Evolutionary conservation across 768 basidiomycete genomes (phyloP), one percentile per base, ranked within the genome.

Genomic region (Kwoniella dendrophila): DNA sequence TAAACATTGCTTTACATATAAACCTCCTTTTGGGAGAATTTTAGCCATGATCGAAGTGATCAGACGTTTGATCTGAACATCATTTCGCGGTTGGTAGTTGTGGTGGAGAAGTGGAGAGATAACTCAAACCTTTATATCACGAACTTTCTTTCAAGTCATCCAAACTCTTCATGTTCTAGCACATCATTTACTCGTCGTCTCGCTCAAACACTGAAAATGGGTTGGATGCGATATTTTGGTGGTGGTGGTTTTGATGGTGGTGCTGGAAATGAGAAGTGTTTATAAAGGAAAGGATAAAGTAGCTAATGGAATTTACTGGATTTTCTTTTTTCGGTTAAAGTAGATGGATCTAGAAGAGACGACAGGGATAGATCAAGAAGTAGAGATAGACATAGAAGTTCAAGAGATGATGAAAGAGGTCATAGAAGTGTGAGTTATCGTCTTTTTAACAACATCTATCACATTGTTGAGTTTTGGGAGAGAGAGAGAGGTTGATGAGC

Each of bases 341-440:
- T 58, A 60, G 59, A 60, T 49, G 49, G 49, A 38, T 57, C 64
- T 51, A 54, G 63, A 44, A 68, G 66, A 52, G 63, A 68, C 32
- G 57, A 68, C 26, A 56, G 69, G 49, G 71, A 73, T 41, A 64
- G 72, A 40, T 69, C 65, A 45, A 63, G 68, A 43, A 72, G 72
- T 38, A 63, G 74, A 48, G 70, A 70, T 40, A 65, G 72, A 47
- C 70, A 77, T 38, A 73, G 77, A 49, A 78, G 67, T 34, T 67
- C 76, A 44, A 66, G 76, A 52, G 71, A 74, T 36, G 73, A 76
- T 56, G 76, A 81, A 67, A 68, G 81, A 30, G 49, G 49, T 67
- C 74, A 76, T 59, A 81, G 73, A 80, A 82, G 70, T 82, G 88
- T 64, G 89, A 89, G 56, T 80, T 84, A 47, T 84, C 81, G 75